These are phyloP conservation scores for Termitomyces sp. DNA, from an alignment of 768 basidiomycete genomes.

Conservation along the genomic window DNA sequence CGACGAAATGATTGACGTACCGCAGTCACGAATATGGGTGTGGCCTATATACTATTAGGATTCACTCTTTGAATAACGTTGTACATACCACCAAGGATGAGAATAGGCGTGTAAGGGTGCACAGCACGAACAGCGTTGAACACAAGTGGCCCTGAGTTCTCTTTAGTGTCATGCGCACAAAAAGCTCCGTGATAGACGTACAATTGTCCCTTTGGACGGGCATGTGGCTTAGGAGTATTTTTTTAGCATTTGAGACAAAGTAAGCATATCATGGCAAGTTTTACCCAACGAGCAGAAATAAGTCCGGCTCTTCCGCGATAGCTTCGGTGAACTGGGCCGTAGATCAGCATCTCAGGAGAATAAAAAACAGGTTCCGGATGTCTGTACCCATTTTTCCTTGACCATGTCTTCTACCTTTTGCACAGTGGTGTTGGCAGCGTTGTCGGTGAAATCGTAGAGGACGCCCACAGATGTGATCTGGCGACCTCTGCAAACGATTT, in stretches of 20 bases:
- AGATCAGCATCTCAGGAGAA: background rate
- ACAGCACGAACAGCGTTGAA: conserved; percentile 68
- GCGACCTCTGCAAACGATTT: conserved; percentile 38
- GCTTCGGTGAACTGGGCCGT: conserved; percentile 62
- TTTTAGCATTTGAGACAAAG: background rate
- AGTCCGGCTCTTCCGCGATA: conserved; percentile 74
- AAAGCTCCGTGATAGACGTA: conserved; percentile 13
- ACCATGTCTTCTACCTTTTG: conserved; percentile 73
- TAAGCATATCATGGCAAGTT: conserved; percentile 9
- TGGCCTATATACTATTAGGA: conserved; percentile 38
- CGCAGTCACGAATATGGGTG: conserved; percentile 75
- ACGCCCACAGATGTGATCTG: conserved; percentile 78
- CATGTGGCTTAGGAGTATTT: conserved; percentile 64
- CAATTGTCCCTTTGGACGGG: conserved; percentile 68
- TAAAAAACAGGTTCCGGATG: background rate
- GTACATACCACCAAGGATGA: conserved; percentile 68
- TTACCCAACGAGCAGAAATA: conserved; percentile 71
- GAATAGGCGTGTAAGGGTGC: conserved; percentile 69
- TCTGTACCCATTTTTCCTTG: conserved; percentile 66
- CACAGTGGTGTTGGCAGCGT: conserved; percentile 70
- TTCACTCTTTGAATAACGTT: background rate
- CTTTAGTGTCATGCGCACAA: background rate
- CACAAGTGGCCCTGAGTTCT: conserved; percentile 55
- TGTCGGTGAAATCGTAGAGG: conserved; percentile 70
- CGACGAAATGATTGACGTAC: conserved; percentile 28